phyloP scores from a whole-genome alignment of 306 rosid species.

The Gleditsia sinensis region DNA sequence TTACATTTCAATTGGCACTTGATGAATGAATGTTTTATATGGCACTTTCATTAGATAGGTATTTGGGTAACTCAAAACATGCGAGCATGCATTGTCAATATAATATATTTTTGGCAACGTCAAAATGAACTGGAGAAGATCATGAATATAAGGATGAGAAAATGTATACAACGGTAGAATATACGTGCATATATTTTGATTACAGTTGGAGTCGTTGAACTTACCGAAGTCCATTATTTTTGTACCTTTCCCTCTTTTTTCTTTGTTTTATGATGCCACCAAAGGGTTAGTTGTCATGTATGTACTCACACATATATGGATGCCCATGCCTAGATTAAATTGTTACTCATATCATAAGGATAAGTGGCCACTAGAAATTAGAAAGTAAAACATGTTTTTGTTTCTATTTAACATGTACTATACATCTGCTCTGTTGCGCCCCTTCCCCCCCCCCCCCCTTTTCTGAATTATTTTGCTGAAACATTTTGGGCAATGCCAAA shows the following conservation, averaged over 20 bases:
- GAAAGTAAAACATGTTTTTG: not conserved
- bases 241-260: not conserved
- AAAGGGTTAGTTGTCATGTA: not conserved
- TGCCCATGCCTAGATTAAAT: not conserved
- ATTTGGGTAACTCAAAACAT: not conserved
- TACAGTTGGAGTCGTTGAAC: constrained; percentile 12
- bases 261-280: not conserved
- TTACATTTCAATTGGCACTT: constrained; percentile 14
- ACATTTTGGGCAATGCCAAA: not conserved
- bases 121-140: constrained; percentile 27
- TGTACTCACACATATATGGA: not conserved
- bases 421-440: no score
- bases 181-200: not conserved
- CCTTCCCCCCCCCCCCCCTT: no score
- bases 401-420: not conserved
- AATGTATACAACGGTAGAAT: not conserved
- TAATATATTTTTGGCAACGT: not conserved
- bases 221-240: not conserved
- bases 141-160: not conserved
- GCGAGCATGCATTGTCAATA: not conserved
- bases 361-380: not conserved
- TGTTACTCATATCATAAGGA: not conserved
- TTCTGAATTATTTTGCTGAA: not conserved
- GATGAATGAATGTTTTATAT: constrained; percentile 1
- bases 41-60: not conserved